Base-by-base conservation (phyloP, 2,329 filamentous ascomycete species). In the Trichoderma sp. region DNA sequence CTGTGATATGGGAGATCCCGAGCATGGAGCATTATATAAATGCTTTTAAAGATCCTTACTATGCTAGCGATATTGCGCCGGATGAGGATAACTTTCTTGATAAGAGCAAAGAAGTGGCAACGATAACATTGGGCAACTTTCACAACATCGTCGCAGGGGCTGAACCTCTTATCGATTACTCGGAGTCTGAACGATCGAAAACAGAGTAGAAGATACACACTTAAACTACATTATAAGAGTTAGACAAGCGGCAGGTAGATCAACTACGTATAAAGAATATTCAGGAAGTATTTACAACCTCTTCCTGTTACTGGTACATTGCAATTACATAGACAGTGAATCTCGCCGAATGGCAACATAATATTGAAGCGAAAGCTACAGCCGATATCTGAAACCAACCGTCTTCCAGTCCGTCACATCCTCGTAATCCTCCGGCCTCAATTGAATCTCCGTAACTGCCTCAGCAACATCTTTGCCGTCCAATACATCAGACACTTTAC, bases 361-460 rank as follows among this genome's bases (percentile, higher is more conserved):
- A 11, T 5, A 21, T 35, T 9, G n/a, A 18, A 2, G 2, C 2
- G 4, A 16, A 3, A 24, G 50, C 41, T 79, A 89, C 31, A 89
- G 79, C 33, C 90, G 86, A 81, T 92, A 92, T 59, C 89, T 86
- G 77, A 92, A 92, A 0, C 90, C 90, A 21, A 86, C 80, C 1
- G 86, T 90, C 50, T 90, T 86, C 87, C 89, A 91, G 78, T 92
- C 90, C 2, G 90, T 91, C 3, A 88, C 81, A 80, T 92, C 89
- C 24, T 90, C 88, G 75, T 89, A 88, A 75, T 88, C 87, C 71
- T 86, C 84, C 0, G 85, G 83, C 21, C 83, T 81, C 27, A 88
- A 79, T 66, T 85, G 83, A 0, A 85, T 80, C 35, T 82, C 82
- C 12, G 79, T 79, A n/a, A 83, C 81, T n/a, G 80, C 81, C 53